These are phyloP conservation scores for Lecanicillium sp. DNA, from an alignment of 2,329 filamentous ascomycete species.

Conservation along the genomic window DNA sequence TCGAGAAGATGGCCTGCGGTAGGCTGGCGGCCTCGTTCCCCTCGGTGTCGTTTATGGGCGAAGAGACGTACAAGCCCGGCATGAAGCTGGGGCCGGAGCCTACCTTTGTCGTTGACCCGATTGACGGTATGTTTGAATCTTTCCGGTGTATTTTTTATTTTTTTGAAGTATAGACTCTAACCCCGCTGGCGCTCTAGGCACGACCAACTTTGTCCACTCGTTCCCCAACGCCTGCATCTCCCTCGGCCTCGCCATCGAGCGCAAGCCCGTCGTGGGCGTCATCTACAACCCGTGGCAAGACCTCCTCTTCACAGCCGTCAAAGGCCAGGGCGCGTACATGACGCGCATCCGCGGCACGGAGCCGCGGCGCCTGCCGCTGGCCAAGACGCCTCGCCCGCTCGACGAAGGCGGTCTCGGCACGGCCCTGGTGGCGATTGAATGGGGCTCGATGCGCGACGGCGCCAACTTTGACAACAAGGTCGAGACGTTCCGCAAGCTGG, in stretches of 20 bases:
- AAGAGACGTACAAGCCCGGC: conserved; percentile 69
- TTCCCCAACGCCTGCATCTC: conserved; percentile 71
- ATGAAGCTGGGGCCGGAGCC: conserved; percentile 54
- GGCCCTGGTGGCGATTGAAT: conserved; percentile 64
- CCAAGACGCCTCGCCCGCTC: conserved; percentile 45
- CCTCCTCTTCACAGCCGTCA: conserved; percentile 60
- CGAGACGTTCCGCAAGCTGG: conserved; percentile 55
- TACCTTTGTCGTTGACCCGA: conserved; percentile 76
- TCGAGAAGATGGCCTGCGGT: conserved; percentile 53
- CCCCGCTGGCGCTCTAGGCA: conserved; percentile 25
- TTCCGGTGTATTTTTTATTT: too few species aligned
- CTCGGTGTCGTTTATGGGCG: conserved; percentile 58
- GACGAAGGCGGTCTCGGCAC: conserved; percentile 49
- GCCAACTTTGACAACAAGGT: conserved; percentile 64
- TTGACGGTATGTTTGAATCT: conserved; percentile 59
- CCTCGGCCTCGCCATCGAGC: conserved; percentile 60
- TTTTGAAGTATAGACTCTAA: too few species aligned
- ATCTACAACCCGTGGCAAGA: conserved; percentile 74
- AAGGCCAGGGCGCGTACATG: conserved; percentile 58
- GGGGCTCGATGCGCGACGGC: conserved; percentile 62
- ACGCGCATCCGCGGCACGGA: conserved; percentile 34
- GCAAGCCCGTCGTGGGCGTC: conserved; percentile 59
- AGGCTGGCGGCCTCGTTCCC: conserved; percentile 47
- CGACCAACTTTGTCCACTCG: conserved; percentile 72
- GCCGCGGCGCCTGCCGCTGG: conserved; percentile 31